phyloP scores from a whole-genome alignment of 163 green algal species.

The Scenedesmus sp. region DNA sequence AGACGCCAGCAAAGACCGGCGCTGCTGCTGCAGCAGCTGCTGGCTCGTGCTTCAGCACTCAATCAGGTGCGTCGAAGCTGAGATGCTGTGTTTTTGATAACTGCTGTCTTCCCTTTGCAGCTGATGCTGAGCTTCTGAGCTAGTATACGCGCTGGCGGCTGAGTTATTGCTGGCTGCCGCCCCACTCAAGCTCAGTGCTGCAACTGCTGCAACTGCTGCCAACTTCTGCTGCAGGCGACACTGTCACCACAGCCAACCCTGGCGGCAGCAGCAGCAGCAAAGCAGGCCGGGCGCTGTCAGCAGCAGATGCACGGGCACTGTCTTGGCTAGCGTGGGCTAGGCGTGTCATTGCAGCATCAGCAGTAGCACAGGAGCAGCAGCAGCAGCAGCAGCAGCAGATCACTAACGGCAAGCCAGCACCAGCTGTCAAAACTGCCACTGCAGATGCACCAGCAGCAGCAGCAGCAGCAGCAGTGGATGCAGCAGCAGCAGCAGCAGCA shows the following conservation, averaged over 20 bases:
- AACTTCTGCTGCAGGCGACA: conserved; percentile 4
- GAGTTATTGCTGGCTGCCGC: background rate
- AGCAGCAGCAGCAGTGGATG: background rate
- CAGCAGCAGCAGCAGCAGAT: background rate
- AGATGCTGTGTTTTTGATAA: background rate
- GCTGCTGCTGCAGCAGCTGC: conserved; percentile 1
- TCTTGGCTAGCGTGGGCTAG: conserved; percentile 68
- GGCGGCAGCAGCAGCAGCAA: conserved; percentile 28
- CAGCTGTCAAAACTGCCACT: background rate
- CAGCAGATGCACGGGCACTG: conserved; percentile 63
- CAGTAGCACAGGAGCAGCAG: conserved; percentile 15
- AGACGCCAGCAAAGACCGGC: background rate
- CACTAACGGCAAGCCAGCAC: background rate
- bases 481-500: background rate
- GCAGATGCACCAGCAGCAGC: background rate
- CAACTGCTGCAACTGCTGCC: background rate
- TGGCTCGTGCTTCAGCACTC: conserved; percentile 25
- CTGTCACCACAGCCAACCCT: background rate
- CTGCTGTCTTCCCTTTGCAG: background rate
- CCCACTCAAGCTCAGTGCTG: background rate
- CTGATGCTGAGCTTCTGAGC: no score
- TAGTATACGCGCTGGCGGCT: no score
- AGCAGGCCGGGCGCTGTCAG: conserved; percentile 20
- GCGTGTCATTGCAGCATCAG: conserved; percentile 34
- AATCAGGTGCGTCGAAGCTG: conserved; percentile 22